Evolutionary conservation across 257 asterid genomes (phyloP).

Genomic region (Solanum phureja): DNA sequence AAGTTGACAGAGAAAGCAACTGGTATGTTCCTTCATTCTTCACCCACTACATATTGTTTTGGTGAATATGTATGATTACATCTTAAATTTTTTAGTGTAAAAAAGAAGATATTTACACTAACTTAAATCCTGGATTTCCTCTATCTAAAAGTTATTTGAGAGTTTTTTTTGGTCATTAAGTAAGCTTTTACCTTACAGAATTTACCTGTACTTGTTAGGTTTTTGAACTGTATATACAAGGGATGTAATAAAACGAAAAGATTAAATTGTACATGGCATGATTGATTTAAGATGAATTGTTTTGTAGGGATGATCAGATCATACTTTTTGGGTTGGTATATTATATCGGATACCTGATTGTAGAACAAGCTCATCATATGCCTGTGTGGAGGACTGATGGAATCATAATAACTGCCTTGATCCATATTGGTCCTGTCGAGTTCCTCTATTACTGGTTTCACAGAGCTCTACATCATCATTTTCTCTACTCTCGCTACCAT

Average conservation of each 20-base stretch:
- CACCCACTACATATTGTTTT: neutral
- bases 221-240: neutral
- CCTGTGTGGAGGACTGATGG: conserved; percentile 61
- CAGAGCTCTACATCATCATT: conserved; percentile 68
- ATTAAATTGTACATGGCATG: neutral
- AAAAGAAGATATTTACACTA: neutral
- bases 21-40: conserved; percentile 22
- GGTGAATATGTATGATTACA: neutral
- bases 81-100: neutral
- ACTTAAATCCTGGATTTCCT: neutral
- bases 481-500: conserved; percentile 67
- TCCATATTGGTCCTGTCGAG: conserved; percentile 68
- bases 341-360: conserved; percentile 13
- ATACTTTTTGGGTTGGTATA: conserved; percentile 32
- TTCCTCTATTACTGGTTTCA: conserved; percentile 73
- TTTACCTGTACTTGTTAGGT: neutral
- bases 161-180: neutral
- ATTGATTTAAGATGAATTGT: neutral
- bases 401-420: conserved; percentile 22
- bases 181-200: neutral
- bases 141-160: neutral
- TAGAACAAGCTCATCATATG: conserved; percentile 4
- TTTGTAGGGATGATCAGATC: conserved; percentile 73
- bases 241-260: neutral
- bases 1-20: conserved; percentile 67